phyloP scores from a whole-genome alignment of 148 eudicot genomes.

The Bassia scoparia region DNA sequence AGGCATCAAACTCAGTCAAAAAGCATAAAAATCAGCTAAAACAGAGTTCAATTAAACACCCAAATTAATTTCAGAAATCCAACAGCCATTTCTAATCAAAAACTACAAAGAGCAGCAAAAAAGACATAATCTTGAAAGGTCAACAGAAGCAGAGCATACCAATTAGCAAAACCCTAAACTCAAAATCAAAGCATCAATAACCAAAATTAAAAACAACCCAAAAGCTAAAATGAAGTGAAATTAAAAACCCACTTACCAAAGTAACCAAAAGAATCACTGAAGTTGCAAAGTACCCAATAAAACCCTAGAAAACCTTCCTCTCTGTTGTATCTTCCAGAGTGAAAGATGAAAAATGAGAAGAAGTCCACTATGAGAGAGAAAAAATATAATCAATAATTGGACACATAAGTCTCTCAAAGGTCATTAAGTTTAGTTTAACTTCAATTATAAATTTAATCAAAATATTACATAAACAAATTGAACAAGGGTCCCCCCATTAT shows the following conservation, averaged over 20 bases:
- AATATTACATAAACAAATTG: background rate
- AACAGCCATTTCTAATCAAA: constrained; percentile 22
- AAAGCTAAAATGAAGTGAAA: constrained; percentile 1
- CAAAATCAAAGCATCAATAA: constrained; percentile 10
- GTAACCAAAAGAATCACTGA: background rate
- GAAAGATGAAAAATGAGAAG: constrained; percentile 25
- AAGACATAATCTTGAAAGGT: constrained; percentile 11
- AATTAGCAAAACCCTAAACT: constrained; percentile 19
- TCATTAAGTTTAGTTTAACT: constrained; percentile 14
- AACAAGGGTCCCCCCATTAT: constrained; percentile 11
- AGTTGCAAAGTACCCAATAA: constrained; percentile 15
- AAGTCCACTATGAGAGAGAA: constrained; percentile 33
- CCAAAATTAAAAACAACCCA: constrained; percentile 13
- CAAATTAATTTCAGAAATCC: constrained; percentile 7
- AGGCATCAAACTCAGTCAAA: constrained; percentile 19
- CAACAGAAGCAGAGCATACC: constrained; percentile 24
- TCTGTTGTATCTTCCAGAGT: constrained; percentile 15
- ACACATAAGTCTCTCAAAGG: constrained; percentile 18
- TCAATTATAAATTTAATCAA: background rate
- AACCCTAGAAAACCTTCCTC: constrained; percentile 38
- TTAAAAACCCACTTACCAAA: constrained; percentile 17
- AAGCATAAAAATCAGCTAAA: background rate
- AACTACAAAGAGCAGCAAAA: background rate
- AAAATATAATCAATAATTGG: constrained; percentile 30
- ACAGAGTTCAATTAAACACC: constrained; percentile 14